These are phyloP conservation scores for Actinomortierella ambigua DNA, from an alignment of 371 early-diverging fungal species.

Conservation along the genomic window DNA sequence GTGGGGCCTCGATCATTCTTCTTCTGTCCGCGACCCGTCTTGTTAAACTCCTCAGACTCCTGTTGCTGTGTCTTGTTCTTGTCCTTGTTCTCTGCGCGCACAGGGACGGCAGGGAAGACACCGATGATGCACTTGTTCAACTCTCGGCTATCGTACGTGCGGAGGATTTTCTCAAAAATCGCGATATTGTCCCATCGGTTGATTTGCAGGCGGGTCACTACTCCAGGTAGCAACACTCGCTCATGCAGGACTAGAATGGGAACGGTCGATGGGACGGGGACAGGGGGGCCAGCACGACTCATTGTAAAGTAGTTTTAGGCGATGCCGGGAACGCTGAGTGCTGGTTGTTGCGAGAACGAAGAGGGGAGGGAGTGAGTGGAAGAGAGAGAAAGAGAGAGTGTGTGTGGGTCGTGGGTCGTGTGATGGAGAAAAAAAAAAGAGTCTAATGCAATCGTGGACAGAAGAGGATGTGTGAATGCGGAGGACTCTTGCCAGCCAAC, in stretches of 20 bases:
- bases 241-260: conserved; percentile 34
- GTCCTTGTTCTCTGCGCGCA: neutral
- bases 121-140: conserved; percentile 41
- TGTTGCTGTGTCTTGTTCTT: neutral
- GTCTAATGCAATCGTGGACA: no score
- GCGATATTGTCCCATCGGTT: conserved; percentile 28
- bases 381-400: neutral
- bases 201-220: conserved; percentile 40
- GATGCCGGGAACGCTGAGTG: no score
- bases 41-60: no score
- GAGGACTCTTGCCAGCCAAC: no score
- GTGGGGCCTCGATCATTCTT: conserved; percentile 1
- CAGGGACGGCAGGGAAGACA: conserved; percentile 18
- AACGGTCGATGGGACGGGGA: conserved; percentile 32
- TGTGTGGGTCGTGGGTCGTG: neutral
- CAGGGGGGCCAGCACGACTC: conserved; percentile 33
- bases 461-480: no score
- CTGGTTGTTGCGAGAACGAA: neutral
- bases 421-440: conserved; percentile 1
- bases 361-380: neutral
- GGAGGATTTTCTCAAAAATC: conserved; percentile 43
- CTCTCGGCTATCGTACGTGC: conserved; percentile 30
- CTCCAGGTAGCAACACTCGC: conserved; percentile 36
- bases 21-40: neutral
- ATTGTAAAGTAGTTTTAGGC: conserved; percentile 4